A percentile compares a stretch with the other conserved stretches of the same genome.
These are phyloP conservation scores for Erucastrum elatum DNA, from an alignment of 345 rosid species.

Conservation along the genomic window DNA sequence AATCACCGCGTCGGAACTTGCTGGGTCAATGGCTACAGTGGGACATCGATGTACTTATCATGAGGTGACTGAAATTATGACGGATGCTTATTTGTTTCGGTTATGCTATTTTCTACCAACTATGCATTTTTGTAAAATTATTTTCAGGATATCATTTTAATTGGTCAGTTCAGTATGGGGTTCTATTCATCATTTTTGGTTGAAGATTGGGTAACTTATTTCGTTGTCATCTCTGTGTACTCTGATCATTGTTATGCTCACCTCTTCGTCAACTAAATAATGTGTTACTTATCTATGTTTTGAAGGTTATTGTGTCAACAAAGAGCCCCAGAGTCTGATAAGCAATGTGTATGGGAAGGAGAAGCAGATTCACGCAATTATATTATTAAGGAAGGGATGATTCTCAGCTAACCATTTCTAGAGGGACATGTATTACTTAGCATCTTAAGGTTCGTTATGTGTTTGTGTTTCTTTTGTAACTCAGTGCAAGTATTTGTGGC, in stretches of 20 bases:
- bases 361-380: too few species aligned
- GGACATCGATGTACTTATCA: too few species aligned
- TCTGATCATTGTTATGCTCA: not conserved
- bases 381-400: too few species aligned
- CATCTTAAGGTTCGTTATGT: too few species aligned
- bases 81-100: too few species aligned
- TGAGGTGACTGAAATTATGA: too few species aligned
- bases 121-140: slow-evolving; percentile 20
- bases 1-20: too few species aligned
- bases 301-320: slow-evolving; percentile 78
- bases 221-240: not conserved
- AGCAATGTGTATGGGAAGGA: slow-evolving; percentile 37
- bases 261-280: not conserved
- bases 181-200: slow-evolving; percentile 85
- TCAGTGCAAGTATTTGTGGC: slow-evolving; percentile 27
- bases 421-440: too few species aligned
- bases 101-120: not conserved
- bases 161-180: slow-evolving; percentile 98
- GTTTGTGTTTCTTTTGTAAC: slow-evolving; percentile 1
- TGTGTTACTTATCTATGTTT: not conserved
- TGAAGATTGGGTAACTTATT: slow-evolving; percentile 63
- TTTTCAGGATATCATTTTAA: slow-evolving; percentile 82
- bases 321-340: slow-evolving; percentile 87
- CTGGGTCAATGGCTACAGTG: too few species aligned
- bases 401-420: too few species aligned